These are phyloP conservation scores for Paecilomyces dactylethromorphus DNA, from an alignment of 2,329 filamentous ascomycete genomes.

Conservation along the genomic window DNA sequence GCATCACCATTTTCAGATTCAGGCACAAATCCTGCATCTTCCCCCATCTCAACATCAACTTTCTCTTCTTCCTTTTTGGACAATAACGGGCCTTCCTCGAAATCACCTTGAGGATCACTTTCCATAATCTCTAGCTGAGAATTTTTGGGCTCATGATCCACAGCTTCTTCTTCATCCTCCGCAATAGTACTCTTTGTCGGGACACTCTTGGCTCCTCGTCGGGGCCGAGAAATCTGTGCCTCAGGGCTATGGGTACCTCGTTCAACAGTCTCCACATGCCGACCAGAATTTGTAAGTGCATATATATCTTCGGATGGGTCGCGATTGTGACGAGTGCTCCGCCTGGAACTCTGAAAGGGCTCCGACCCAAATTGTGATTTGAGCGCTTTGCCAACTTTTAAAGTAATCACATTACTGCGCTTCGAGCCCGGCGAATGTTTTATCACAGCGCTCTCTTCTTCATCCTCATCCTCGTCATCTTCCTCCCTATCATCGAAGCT, in stretches of 20 bases:
- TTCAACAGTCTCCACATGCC: constrained; percentile 49
- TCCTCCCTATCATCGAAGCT: constrained; percentile 35
- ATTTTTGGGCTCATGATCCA: constrained; percentile 27
- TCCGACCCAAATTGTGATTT: constrained; percentile 19
- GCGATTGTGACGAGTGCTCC: constrained; percentile 54
- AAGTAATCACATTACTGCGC: constrained; percentile 20
- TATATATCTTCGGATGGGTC: constrained; percentile 51
- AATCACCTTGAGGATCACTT: constrained; percentile 29
- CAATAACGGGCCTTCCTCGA: constrained; percentile 23
- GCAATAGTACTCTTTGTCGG: constrained; percentile 35
- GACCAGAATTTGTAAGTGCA: constrained; percentile 53
- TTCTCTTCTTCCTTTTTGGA: constrained; percentile 15
- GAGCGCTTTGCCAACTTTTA: constrained; percentile 22
- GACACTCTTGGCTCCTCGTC: constrained; percentile 24
- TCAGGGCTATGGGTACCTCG: constrained; percentile 50
- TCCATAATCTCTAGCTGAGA: constrained; percentile 38
- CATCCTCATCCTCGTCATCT: constrained; percentile 21
- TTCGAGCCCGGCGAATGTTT: constrained; percentile 12
- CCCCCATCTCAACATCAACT: constrained; percentile 28
- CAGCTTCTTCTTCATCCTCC: constrained; percentile 30
- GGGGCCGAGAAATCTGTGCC: constrained; percentile 14
- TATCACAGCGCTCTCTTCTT: constrained; percentile 15
- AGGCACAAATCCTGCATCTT: constrained; percentile 29
- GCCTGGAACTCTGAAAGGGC: constrained; percentile 29
- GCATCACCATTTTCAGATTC: constrained; percentile 35